These are phyloP conservation scores for Dothideomycetes sp. DNA, from an alignment of 2,329 filamentous ascomycete genomes.

Conservation along the genomic window DNA sequence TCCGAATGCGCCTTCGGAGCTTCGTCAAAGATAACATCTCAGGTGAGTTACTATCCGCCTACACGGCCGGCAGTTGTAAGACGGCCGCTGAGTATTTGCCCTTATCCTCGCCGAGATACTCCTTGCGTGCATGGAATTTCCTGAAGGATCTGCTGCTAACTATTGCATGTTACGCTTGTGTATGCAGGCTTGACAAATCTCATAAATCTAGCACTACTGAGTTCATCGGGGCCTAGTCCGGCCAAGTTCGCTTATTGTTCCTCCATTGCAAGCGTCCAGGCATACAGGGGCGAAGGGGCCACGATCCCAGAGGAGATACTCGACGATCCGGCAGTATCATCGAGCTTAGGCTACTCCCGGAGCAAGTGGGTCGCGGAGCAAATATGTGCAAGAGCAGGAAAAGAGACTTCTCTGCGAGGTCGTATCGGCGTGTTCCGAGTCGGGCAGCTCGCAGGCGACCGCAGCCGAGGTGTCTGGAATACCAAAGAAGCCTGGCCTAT, in stretches of 20 bases:
- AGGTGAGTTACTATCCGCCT: slow-evolving; percentile 16
- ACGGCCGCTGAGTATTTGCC: too few species aligned
- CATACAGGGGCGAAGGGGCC: slow-evolving; percentile 11
- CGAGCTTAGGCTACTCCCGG: slow-evolving; percentile 42
- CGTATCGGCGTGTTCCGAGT: slow-evolving; percentile 34
- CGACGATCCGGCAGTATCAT: slow-evolving; percentile 30
- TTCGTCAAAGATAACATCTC: slow-evolving; percentile 45
- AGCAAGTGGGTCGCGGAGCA: slow-evolving; percentile 50
- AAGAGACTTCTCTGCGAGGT: slow-evolving; percentile 18
- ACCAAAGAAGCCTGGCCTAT: slow-evolving; percentile 38
- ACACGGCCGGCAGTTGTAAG: not conserved
- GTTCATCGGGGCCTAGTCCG: slow-evolving; percentile 12
- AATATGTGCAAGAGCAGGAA: slow-evolving; percentile 34
- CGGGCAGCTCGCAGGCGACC: slow-evolving; percentile 37
- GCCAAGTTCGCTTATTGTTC: slow-evolving; percentile 41
- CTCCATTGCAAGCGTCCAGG: slow-evolving; percentile 35
- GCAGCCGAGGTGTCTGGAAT: slow-evolving; percentile 35
- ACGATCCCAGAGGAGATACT: slow-evolving; percentile 33
- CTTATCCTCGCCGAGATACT: too few species aligned
- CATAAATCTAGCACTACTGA: slow-evolving; percentile 31
- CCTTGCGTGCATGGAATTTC: not conserved
- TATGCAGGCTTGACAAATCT: slow-evolving; percentile 34
- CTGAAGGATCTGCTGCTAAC: not conserved
- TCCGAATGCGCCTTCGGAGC: slow-evolving; percentile 43
- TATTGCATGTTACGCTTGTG: not conserved